Conservation (phyloP, 352 stramenopile genomes). For the Globisporangium apiculatum region DNA sequence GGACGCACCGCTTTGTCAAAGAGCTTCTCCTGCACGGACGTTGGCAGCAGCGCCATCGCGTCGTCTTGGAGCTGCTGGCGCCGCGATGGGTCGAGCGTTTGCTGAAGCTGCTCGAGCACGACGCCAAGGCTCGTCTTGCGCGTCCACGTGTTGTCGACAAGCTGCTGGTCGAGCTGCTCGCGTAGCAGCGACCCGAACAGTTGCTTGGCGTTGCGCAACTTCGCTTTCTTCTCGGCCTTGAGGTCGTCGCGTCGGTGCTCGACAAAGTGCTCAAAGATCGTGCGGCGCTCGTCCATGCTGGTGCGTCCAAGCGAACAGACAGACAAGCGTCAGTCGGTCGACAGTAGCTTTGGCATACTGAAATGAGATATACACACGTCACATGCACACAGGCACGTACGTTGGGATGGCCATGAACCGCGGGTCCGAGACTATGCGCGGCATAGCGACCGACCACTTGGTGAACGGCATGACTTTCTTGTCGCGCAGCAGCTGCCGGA, state of each 20-base stretch:
- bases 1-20: conserved; percentile 29
- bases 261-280: conserved; percentile 78
- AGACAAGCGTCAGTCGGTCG: conserved; percentile 1
- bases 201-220: conserved; percentile 58
- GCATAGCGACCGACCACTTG: conserved; percentile 77
- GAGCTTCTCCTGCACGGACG: conserved; percentile 48
- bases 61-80: conserved; percentile 34
- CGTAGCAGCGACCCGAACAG: conserved; percentile 32
- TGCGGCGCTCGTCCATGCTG: conserved; percentile 73
- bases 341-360: neutral
- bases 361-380: no score
- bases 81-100: conserved; percentile 17
- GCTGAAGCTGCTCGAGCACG: conserved; percentile 31
- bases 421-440: conserved; percentile 60
- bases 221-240: conserved; percentile 70
- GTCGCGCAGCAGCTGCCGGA: conserved; percentile 64
- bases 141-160: conserved; percentile 28
- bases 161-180: conserved; percentile 31
- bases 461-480: conserved; percentile 83
- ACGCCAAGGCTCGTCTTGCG: conserved; percentile 41
- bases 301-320: neutral
- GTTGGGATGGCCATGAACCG: conserved; percentile 63
- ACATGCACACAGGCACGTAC: conserved; percentile 12
- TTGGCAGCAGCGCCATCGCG: conserved; percentile 26
- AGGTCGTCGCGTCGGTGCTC: conserved; percentile 66